Evolutionary conservation across 2,329 filamentous ascomycete species (phyloP).

Genomic region (Calonectria hongkongensis): DNA sequence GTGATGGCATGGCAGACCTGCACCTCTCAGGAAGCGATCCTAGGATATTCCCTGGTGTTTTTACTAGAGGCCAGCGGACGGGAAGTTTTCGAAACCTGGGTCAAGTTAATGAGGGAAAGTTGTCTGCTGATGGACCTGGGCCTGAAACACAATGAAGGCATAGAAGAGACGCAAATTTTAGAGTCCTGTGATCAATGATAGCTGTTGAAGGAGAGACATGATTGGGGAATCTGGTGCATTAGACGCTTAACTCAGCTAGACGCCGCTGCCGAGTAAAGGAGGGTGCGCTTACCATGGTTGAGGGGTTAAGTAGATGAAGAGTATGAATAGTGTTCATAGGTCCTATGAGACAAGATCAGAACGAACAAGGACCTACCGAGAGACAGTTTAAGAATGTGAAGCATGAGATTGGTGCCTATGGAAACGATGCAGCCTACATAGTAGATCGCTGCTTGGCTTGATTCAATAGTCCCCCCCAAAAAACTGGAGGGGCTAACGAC

Average conservation of each 20-base stretch:
- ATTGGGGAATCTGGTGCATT: background rate
- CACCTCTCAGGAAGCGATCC: slow-evolving; percentile 78
- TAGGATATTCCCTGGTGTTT: slow-evolving; percentile 82
- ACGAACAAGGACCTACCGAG: background rate
- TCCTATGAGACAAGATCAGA: background rate
- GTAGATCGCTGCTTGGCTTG: too few relatives aligned
- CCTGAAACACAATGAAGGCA: slow-evolving; percentile 34
- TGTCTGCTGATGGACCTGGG: slow-evolving; percentile 45
- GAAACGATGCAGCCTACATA: too few relatives aligned
- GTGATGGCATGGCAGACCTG: slow-evolving; percentile 64
- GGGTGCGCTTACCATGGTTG: background rate
- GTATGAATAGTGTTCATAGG: background rate
- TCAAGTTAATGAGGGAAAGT: slow-evolving; percentile 51
- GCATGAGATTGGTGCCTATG: background rate
- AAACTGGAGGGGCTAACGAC: background rate
- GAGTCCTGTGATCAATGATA: background rate
- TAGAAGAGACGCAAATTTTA: background rate
- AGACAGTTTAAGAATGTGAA: background rate
- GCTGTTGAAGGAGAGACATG: background rate
- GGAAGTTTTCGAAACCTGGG: slow-evolving; percentile 62
- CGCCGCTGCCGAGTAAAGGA: background rate
- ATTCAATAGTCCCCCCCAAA: too few relatives aligned
- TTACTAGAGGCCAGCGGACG: slow-evolving; percentile 69
- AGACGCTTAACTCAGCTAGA: background rate
- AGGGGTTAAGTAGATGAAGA: slow-evolving; percentile 2